Evolutionary conservation across 768 basidiomycete species (phyloP).

Genomic region (Coprinopsis strossmayeri): DNA sequence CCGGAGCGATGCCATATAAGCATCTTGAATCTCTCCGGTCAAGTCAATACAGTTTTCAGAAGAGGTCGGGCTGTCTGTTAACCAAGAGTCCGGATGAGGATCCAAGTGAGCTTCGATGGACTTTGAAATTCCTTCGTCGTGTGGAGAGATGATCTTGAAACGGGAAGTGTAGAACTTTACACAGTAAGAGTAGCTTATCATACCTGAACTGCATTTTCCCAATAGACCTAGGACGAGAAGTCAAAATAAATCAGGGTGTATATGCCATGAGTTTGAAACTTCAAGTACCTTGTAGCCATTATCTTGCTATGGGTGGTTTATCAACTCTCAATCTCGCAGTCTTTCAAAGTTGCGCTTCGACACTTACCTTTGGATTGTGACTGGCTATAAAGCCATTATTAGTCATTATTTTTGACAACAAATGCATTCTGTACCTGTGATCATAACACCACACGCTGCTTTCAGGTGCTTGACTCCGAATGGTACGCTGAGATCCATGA

Average conservation of each 20-base stretch:
- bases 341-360: neutral
- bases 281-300: constrained; percentile 76
- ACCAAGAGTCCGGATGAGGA: constrained; percentile 35
- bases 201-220: constrained; percentile 86
- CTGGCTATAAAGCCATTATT: constrained; percentile 41
- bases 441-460: constrained; percentile 85
- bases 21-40: constrained; percentile 51
- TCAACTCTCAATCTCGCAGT: neutral
- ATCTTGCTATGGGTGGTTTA: constrained; percentile 53
- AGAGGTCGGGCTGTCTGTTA: constrained; percentile 23
- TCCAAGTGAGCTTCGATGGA: constrained; percentile 58
- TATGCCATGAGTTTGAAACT: neutral
- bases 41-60: constrained; percentile 46
- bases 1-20: constrained; percentile 46
- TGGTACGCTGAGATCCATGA: constrained; percentile 55
- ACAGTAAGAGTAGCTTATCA: neutral
- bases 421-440: constrained; percentile 55
- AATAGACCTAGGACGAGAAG: constrained; percentile 56
- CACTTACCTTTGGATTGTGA: constrained; percentile 79
- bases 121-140: constrained; percentile 70
- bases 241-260: neutral
- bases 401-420: constrained; percentile 1
- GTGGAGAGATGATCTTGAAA: constrained; percentile 73
- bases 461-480: constrained; percentile 61
- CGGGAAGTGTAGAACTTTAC: too few relatives aligned